Evolutionary conservation across 352 stramenopile species (phyloP), one percentile per base, ranked within the genome.

Genomic region (Phytopythium sindhum): DNA sequence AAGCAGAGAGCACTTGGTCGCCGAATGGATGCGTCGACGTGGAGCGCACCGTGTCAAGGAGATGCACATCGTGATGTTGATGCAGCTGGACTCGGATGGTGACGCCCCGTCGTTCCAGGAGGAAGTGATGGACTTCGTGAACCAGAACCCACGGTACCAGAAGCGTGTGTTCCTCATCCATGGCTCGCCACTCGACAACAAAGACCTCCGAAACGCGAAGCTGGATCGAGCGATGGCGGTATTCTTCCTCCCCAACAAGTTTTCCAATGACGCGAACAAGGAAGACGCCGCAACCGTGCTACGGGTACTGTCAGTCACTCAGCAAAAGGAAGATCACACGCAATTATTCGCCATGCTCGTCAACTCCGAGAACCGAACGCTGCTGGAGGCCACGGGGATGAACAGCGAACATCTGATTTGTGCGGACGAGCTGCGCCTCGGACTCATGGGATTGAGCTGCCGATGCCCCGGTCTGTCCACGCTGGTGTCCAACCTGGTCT

Each of bases 231-330:
- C 84, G 0, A 81, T 88, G 68, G 87, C 82, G 2, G 83, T 94
- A 11, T 96, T 96, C 60, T 93, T 96, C 59, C 53, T 96, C 4
- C 87, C 87, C 7, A 88, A 93, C 64, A 94, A 94, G 57, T 91
- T 93, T 39, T 75, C 84, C 19, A 86, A 88, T 26, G 77, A 93
- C 57, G 82, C 74, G 5, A 90, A 90, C 28, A 80, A 90, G 57
- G 85, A 96, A 76, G 87, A 96, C 37, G 87, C 87, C 0, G 78
- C 82, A 31, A 96, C 85, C 0, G 85, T 96, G 15, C 63, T 96
- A 4, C 85, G 87, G 17, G 87, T 96, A 37, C 72, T 96, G 0
- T 88, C 87, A 0, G 87, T 94, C 4, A 81, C 72, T 6, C 85
- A 94, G 60, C 75, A 88, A 14, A 78, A 87, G 33, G 41, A 78